These are phyloP conservation scores for Fusarium brachygibbosum DNA, from an alignment of 2,329 filamentous ascomycete species.

Conservation along the genomic window DNA sequence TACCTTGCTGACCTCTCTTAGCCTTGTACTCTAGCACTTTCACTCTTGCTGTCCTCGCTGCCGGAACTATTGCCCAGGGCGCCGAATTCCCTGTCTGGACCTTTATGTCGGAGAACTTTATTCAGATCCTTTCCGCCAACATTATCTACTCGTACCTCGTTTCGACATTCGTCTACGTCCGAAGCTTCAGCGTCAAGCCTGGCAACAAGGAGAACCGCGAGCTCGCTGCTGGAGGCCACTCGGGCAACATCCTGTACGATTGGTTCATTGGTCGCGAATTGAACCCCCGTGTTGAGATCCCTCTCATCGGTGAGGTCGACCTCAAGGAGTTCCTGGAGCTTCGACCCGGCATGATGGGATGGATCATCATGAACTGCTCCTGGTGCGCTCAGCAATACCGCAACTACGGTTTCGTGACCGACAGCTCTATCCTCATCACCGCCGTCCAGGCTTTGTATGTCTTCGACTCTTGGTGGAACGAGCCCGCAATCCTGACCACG, in stretches of 20 bases:
- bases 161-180: constrained; percentile 83
- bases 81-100: constrained; percentile 90
- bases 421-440: constrained; percentile 86
- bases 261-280: constrained; percentile 97
- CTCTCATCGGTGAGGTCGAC: constrained; percentile 86
- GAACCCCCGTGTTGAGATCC: constrained; percentile 85
- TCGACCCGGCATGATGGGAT: constrained; percentile 91
- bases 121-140: constrained; percentile 87
- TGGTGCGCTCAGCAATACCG: constrained; percentile 91
- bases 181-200: constrained; percentile 85
- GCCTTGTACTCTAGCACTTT: constrained; percentile 82
- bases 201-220: constrained; percentile 80
- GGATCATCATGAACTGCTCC: constrained; percentile 86
- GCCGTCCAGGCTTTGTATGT: constrained; percentile 85
- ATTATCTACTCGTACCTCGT: constrained; percentile 80
- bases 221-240: constrained; percentile 84
- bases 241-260: constrained; percentile 90
- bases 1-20: constrained; percentile 53
- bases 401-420: constrained; percentile 84
- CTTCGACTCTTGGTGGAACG: constrained; percentile 87
- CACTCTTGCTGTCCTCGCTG: constrained; percentile 77
- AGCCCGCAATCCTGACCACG: constrained; percentile 88
- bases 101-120: constrained; percentile 91
- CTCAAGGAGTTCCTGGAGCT: constrained; percentile 93
- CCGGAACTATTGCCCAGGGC: constrained; percentile 82